phyloP scores from a whole-genome alignment of 495 filamentous ascomycete species.

The Podospora australis region DNA sequence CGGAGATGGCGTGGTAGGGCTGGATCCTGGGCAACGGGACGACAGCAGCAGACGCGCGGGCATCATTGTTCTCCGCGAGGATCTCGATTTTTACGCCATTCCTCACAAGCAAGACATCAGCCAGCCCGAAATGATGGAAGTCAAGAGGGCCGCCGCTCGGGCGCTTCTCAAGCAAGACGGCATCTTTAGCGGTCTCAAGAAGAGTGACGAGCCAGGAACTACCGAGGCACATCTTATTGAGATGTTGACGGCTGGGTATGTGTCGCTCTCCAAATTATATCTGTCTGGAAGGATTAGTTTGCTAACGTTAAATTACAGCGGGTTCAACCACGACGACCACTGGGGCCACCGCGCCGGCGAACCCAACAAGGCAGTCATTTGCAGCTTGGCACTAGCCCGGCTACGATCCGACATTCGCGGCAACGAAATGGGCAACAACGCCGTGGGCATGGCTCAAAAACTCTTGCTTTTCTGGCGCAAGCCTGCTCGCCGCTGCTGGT shows the following conservation, averaged over 20 bases:
- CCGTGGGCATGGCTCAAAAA: slow-evolving; percentile 98
- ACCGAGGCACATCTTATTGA: slow-evolving; percentile 98
- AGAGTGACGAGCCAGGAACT: slow-evolving; percentile 91
- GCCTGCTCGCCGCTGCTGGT: slow-evolving; percentile 94
- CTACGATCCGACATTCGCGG: slow-evolving; percentile 86
- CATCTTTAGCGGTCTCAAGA: slow-evolving; percentile 90
- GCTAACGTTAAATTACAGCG: slow-evolving; percentile 44
- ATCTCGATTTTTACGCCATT: slow-evolving; percentile 96
- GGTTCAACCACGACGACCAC: slow-evolving; percentile 88
- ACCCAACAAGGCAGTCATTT: slow-evolving; percentile 97
- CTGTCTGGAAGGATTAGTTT: not conserved
- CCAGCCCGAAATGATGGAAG: slow-evolving; percentile 87
- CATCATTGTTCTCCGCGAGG: slow-evolving; percentile 94
- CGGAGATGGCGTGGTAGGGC: slow-evolving; percentile 55
- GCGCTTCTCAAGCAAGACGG: slow-evolving; percentile 85
- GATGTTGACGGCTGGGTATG: slow-evolving; percentile 97
- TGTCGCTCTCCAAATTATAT: slow-evolving; percentile 7
- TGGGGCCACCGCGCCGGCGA: slow-evolving; percentile 97
- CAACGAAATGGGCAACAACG: slow-evolving; percentile 66
- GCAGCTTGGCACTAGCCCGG: slow-evolving; percentile 86
- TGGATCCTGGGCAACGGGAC: slow-evolving; percentile 43
- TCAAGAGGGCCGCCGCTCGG: slow-evolving; percentile 88
- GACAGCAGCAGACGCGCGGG: slow-evolving; percentile 69
- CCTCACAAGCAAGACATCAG: slow-evolving; percentile 81
- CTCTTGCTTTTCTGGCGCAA: slow-evolving; percentile 97